These are phyloP conservation scores for Babesia ovis DNA, from an alignment of 169 alveolate genomes.

Conservation along the genomic window DNA sequence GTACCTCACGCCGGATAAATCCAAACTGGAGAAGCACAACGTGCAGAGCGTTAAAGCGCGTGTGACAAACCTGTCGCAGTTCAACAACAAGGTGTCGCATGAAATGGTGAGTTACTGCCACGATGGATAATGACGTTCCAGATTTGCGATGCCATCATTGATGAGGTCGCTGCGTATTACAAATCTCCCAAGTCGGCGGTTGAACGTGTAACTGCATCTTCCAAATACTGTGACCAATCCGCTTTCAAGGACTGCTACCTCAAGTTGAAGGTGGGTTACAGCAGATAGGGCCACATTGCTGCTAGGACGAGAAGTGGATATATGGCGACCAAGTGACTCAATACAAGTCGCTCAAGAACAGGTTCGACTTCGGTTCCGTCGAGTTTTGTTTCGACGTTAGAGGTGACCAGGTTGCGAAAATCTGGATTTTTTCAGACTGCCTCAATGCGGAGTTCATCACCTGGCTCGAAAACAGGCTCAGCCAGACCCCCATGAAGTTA, in stretches of 20 bases:
- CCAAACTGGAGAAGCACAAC: constrained; percentile 82
- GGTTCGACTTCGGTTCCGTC: constrained; percentile 64
- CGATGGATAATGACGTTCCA: background rate
- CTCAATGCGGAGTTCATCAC: constrained; percentile 73
- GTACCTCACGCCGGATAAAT: constrained; percentile 83
- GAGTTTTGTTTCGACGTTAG: constrained; percentile 56
- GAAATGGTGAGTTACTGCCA: constrained; percentile 2
- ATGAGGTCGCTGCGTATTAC: constrained; percentile 36
- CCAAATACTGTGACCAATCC: constrained; percentile 10
- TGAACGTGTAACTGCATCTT: background rate
- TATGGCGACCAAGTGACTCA: constrained; percentile 44
- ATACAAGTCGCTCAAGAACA: constrained; percentile 27
- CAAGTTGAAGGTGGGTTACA: constrained; percentile 40
- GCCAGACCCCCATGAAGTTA: constrained; percentile 14
- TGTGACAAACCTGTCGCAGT: constrained; percentile 73
- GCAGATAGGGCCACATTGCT: background rate
- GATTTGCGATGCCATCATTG: constrained; percentile 52
- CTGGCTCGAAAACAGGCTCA: constrained; percentile 27
- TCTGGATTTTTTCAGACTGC: constrained; percentile 71
- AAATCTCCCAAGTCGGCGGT: background rate
- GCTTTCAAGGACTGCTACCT: constrained; percentile 45
- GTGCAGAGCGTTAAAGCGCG: constrained; percentile 82
- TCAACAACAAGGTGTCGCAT: constrained; percentile 58
- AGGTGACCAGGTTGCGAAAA: constrained; percentile 34
- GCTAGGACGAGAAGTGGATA: constrained; percentile 60